phyloP scores from a whole-genome alignment of 2,329 filamentous ascomycete genomes.

The Aspergillus bombycis region DNA sequence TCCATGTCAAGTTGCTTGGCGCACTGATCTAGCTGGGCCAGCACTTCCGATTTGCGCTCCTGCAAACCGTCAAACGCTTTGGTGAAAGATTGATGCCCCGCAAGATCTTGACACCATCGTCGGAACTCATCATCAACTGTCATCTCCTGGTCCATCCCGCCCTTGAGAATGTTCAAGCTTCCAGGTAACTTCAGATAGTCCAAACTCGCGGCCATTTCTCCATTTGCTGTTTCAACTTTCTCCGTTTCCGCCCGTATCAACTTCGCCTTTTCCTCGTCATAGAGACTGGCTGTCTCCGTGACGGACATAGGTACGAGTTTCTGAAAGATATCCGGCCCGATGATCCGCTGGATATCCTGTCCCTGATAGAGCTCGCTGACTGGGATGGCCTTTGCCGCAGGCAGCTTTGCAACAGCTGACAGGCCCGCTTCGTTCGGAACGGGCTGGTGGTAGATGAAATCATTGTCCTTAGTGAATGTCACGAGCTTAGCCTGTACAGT shows the following conservation, averaged over 20 bases:
- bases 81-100: conserved; percentile 78
- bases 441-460: conserved; percentile 96
- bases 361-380: conserved; percentile 96
- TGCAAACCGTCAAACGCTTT: conserved; percentile 78
- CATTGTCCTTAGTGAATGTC: conserved; percentile 85
- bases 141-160: conserved; percentile 87
- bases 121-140: conserved; percentile 88
- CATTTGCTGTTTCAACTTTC: conserved; percentile 86
- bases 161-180: conserved; percentile 88
- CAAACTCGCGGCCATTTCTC: conserved; percentile 92
- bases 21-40: conserved; percentile 73
- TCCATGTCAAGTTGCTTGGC: conserved; percentile 93
- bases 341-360: conserved; percentile 95
- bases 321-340: conserved; percentile 93
- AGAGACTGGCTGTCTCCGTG: conserved; percentile 93
- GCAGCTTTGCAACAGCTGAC: conserved; percentile 81
- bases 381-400: conserved; percentile 94
- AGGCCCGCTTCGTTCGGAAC: conserved; percentile 85
- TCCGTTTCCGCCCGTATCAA: conserved; percentile 91
- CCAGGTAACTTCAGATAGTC: conserved; percentile 91
- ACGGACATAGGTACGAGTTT: conserved; percentile 96
- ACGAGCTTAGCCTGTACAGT: conserved; percentile 79
- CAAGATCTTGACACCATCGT: conserved; percentile 91
- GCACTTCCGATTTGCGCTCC: conserved; percentile 74
- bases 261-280: conserved; percentile 98